Conservation (phyloP, 2,329 filamentous ascomycete species). For the Nemania abortiva region DNA sequence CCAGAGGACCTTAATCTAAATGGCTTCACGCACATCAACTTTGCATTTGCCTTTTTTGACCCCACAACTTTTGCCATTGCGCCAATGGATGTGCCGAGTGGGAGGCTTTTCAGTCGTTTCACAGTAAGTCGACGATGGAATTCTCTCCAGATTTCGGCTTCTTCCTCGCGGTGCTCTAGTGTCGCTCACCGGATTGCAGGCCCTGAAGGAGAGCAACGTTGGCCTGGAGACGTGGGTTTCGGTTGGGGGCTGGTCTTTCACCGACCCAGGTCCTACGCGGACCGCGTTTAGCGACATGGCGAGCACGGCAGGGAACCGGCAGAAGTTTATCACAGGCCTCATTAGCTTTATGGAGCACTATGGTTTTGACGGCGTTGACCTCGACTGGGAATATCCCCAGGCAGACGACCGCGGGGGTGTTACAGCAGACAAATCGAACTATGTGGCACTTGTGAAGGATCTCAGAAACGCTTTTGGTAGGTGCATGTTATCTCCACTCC, state of each 20-base stretch:
- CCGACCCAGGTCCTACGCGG: constrained; percentile 48
- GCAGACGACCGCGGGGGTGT: constrained; percentile 44
- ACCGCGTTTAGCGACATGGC: constrained; percentile 46
- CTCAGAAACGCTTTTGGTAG: constrained; percentile 33
- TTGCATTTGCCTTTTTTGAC: constrained; percentile 52
- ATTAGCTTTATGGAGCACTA: constrained; percentile 43
- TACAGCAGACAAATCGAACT: constrained; percentile 41
- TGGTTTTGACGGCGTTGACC: constrained; percentile 46
- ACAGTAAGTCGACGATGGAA: constrained; percentile 27
- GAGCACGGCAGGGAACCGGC: constrained; percentile 23
- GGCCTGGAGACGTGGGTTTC: constrained; percentile 52
- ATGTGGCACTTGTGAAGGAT: constrained; percentile 58
- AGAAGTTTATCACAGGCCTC: constrained; percentile 41
- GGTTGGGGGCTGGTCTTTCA: constrained; percentile 58
- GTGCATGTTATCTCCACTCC: no score
- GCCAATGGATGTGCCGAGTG: constrained; percentile 45
- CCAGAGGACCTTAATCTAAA: constrained; percentile 46
- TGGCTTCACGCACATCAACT: constrained; percentile 54
- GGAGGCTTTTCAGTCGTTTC: constrained; percentile 44
- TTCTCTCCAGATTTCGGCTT: no score
- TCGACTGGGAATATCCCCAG: constrained; percentile 44
- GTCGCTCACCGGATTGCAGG: no score
- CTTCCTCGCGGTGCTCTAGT: no score
- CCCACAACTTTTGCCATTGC: constrained; percentile 48
- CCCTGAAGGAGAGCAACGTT: constrained; percentile 47